Evolutionary conservation across 2,329 filamentous ascomycete species (phyloP), one percentile per base, ranked within the genome.

Genomic region (Colletotrichum sublineola): DNA sequence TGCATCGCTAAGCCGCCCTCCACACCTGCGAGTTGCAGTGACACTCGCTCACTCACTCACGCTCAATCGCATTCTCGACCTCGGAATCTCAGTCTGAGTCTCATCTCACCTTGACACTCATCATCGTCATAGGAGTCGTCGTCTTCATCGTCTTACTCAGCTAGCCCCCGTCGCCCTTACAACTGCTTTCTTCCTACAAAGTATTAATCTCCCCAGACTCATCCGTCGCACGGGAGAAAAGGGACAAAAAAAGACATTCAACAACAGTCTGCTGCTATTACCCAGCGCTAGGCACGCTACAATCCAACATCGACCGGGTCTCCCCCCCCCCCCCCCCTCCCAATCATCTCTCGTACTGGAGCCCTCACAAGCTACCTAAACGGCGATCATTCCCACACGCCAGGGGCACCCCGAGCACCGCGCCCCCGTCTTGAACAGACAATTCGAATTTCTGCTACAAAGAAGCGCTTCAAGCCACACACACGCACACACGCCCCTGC

Each of bases 391-490:
- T 73, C 68, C 60, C 60, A 46, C 44, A 42, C 42, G 53, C 66
- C 60, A 65, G 66, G 70, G 46, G 44, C 66, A 55, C 46, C 60
- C 64, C 60, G 14, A 65, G n/a, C 67, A 48, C 31, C 50, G 36
- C 57, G 38, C 58, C 57, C 57, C 68, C 40, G 29, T 57, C 52
- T 33, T 33, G 44, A 31, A 63, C 66, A 61, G 70, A 60, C 69
- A 57, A 65, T 61, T 61, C 60, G 70, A 57, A 65, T 56, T 66
- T 73, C 67, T 73, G 70, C 67, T 73, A 73, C 70, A 65, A 73
- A 73, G 70, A 60, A 73, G 61, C 70, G 66, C 66, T 42, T 70
- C 66, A 73, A 73, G 70, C 70, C 70, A 73, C 66, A 73, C 66
- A 68, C 48, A 15, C 44, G 24, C 31, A 40, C 55, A 38, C 61